These are phyloP conservation scores for Dothistroma septosporum DNA, from an alignment of 2,329 filamentous ascomycete species.

Conservation along the genomic window DNA sequence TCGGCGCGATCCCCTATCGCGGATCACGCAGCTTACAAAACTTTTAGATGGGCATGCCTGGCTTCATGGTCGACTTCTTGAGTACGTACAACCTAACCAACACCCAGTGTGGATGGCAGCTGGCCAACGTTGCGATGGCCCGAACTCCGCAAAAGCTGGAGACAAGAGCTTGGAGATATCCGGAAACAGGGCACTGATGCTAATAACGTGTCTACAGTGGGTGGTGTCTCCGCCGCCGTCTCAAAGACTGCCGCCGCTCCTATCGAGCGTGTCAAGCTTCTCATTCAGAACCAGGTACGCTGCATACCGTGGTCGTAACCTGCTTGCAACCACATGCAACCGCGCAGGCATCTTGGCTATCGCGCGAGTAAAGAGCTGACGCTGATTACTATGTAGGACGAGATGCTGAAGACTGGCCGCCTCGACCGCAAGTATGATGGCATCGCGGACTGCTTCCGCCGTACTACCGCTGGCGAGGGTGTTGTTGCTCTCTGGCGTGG, in stretches of 20 bases:
- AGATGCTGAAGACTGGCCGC: constrained; percentile 99
- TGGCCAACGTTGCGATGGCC: constrained; percentile 9
- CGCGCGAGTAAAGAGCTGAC: constrained; percentile 4
- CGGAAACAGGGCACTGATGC: constrained; percentile 27
- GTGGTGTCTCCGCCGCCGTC: constrained; percentile 99
- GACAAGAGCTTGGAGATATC: constrained; percentile 31
- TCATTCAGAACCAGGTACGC: constrained; percentile 99
- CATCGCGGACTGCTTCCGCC: constrained; percentile 91
- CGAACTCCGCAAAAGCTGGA: constrained; percentile 19
- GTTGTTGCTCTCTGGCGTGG: constrained; percentile 95
- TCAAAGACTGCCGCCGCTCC: constrained; percentile 99
- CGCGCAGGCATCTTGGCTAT: constrained; percentile 4
- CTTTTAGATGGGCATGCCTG: constrained; percentile 40
- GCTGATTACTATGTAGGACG: constrained; percentile 65
- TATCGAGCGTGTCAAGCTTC: constrained; percentile 99
- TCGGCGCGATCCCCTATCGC: constrained; percentile 4
- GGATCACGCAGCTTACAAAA: constrained; percentile 5
- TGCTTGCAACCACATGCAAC: constrained; percentile 7
- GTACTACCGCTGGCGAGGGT: constrained; percentile 88
- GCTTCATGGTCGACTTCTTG: constrained; percentile 97
- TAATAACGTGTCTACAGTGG: constrained; percentile 64
- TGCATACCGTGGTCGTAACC: background rate
- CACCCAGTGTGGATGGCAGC: constrained; percentile 6
- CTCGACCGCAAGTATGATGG: constrained; percentile 95
- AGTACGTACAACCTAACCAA: constrained; percentile 62